Evolutionary conservation across 345 rosid genomes (phyloP), one percentile per base, ranked within the genome.

Genomic region (Turnera subulata): DNA sequence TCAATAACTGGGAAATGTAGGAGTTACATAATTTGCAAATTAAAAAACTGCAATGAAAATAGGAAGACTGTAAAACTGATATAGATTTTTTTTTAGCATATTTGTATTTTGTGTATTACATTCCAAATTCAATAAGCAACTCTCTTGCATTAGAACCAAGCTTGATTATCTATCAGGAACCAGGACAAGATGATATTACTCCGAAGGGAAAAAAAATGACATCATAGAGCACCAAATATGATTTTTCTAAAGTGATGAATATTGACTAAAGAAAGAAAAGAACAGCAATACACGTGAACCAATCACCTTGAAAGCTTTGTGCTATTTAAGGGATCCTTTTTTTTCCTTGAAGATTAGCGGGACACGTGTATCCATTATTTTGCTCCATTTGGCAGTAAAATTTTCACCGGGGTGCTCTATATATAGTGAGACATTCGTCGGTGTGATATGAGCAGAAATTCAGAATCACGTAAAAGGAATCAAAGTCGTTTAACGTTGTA

Each of bases 251-350:
- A 40, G 13, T 15, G 45, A 5, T 10, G n/a, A 40, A 40, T 40
- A 12, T 35, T 29, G n/a, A 11, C 0, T 19, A 6, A 2, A 1
- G 2, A 22, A 21, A 1, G 4, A 22, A 17, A 14, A 39, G 21
- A 17, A 9, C 35, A 23, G n/a, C 2, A 22, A 7, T 25, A 60
- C 26, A 50, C 18, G 49, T 60, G 56, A 39, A 39, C 56, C 56
- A 4, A 40, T 50, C 38, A 33, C 22, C 15, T 6, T 2, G 1
- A 5, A 4, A 5, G 38, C 10, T 17, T n/a, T 15, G 25, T 20
- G 32, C 2, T n/a, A n/a, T 17, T 14, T 6, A 5, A 7, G 54
- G 25, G 12, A 21, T 47, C 8, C 16, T 16, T 6, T 26, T 58
- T 29, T 5, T 6, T 26, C 16, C 45, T 57, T 8, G 2, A 38